Evolutionary conservation across 129 eudicot genomes (phyloP), one percentile per base, ranked within the genome.

Genomic region (Ambrosia artemisiifolia): DNA sequence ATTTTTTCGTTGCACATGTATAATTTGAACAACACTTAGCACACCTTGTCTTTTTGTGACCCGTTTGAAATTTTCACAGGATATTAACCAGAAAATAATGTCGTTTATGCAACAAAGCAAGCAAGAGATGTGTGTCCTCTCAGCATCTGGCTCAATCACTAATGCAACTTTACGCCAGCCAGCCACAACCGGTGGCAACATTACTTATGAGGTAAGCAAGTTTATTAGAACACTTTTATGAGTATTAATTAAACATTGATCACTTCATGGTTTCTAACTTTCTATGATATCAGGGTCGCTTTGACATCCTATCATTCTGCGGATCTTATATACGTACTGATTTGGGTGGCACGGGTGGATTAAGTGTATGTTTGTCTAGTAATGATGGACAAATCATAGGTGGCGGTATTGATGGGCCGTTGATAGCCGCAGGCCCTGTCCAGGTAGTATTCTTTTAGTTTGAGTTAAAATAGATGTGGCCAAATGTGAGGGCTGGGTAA

Each of bases 131-230:
- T 90, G 96, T 70, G 80, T 90, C 66, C 84, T 90, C 53, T 90
- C 96, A 36, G 96, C 96, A 70, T 90, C 96, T 65, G 96, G 96
- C 81, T 81, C 96, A 4, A 76, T 90, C 53, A 78, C 89, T 44
- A 85, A 77, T 83, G 94, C 91, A 59, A 85, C 91, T 74, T 74
- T 90, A 48, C 84, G 87, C 69, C 96, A 87, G 81, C 87, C 94
- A 69, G 85, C 91, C 34, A 79, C 91, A 69, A 87, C 91, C 48
- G 88, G 87, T 44, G 96, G 95, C 70, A 85, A 66, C 75, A 80
- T 90, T 36, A 78, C 86, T 19, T 87, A 87, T 72, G 91, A 90
- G 91, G 96, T 90, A 75, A 57, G 66, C 42, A 13, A 7, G 48
- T 57, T 60, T 2, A 5, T 2, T 69, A 28, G 33, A 46, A 40